phyloP scores from a whole-genome alignment of 1,284 basidiomycete genomes.

The Boletellus dicymbophilus region DNA sequence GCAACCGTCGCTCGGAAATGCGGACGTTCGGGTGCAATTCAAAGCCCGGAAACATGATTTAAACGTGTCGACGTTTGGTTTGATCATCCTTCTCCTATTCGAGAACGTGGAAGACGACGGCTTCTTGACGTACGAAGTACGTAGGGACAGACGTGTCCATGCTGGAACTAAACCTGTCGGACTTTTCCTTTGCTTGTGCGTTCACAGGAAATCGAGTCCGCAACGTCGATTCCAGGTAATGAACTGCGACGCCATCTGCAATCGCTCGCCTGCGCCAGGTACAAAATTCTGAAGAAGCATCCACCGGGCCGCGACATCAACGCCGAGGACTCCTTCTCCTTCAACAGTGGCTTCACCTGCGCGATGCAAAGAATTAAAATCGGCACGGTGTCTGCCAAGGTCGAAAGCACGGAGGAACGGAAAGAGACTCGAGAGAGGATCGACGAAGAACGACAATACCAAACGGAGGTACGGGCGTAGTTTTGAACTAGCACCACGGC shows the following conservation, averaged over 20 bases:
- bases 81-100: constrained; percentile 90
- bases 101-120: constrained; percentile 72
- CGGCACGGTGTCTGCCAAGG: constrained; percentile 81
- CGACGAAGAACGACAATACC: constrained; percentile 90
- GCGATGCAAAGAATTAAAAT: constrained; percentile 94
- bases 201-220: constrained; percentile 65
- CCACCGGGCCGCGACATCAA: constrained; percentile 87
- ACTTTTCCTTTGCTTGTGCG: background rate
- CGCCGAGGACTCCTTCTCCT: constrained; percentile 81
- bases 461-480: constrained; percentile 78
- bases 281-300: constrained; percentile 90
- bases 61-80: constrained; percentile 90
- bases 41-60: constrained; percentile 84
- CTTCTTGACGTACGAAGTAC: constrained; percentile 71
- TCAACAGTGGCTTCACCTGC: constrained; percentile 83
- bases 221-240: constrained; percentile 72
- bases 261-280: constrained; percentile 97
- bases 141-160: constrained; percentile 14
- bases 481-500: background rate
- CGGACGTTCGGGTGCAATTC: constrained; percentile 88
- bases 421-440: constrained; percentile 91
- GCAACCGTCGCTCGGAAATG: constrained; percentile 93
- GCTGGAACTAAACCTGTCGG: constrained; percentile 1
- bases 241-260: constrained; percentile 94
- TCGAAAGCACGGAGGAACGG: constrained; percentile 87